Percentiles rank a stretch among this genome's conserved stretches.
Conservation (phyloP, 2,329 filamentous ascomycete genomes). For the Hyphodiscus sp. region DNA sequence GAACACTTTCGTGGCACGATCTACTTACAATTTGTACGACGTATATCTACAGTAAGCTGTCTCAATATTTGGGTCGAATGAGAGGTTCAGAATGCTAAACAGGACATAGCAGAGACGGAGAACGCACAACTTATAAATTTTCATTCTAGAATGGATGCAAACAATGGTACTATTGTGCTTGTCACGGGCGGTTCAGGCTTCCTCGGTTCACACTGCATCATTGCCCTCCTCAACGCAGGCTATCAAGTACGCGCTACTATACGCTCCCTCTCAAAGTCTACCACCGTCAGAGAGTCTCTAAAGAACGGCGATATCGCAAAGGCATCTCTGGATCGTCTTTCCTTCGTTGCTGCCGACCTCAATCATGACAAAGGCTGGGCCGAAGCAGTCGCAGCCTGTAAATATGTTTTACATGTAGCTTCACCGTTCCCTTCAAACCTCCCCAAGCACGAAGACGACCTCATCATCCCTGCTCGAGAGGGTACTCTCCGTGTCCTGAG, state of each 20-base stretch:
- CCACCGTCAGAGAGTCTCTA: slow-evolving; percentile 21
- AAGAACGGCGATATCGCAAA: slow-evolving; percentile 11
- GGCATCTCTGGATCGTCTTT: slow-evolving; percentile 14
- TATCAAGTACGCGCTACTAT: slow-evolving; percentile 29
- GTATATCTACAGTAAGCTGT: too few species aligned
- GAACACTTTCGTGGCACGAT: too few species aligned
- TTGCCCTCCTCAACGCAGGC: slow-evolving; percentile 22
- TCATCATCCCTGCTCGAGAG: slow-evolving; percentile 30
- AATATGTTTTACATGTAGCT: slow-evolving; percentile 29
- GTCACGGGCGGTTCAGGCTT: slow-evolving; percentile 30
- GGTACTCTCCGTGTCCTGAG: slow-evolving; percentile 27
- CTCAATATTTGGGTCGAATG: too few species aligned
- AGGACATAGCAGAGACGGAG: too few species aligned
- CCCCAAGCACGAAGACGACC: slow-evolving; percentile 29
- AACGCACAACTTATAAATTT: too few species aligned
- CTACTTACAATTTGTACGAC: too few species aligned
- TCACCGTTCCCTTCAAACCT: slow-evolving; percentile 23
- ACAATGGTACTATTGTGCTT: slow-evolving; percentile 18
- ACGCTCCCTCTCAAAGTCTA: slow-evolving; percentile 18
- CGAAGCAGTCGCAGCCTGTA: slow-evolving; percentile 25
- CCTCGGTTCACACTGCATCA: slow-evolving; percentile 25
- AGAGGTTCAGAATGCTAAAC: too few species aligned
- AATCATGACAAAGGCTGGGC: slow-evolving; percentile 26
- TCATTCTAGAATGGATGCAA: too few species aligned
- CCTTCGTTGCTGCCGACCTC: slow-evolving; percentile 26